These are phyloP conservation scores for Allium sativum DNA, from an alignment of 106 monocot genomes.

Conservation along the genomic window DNA sequence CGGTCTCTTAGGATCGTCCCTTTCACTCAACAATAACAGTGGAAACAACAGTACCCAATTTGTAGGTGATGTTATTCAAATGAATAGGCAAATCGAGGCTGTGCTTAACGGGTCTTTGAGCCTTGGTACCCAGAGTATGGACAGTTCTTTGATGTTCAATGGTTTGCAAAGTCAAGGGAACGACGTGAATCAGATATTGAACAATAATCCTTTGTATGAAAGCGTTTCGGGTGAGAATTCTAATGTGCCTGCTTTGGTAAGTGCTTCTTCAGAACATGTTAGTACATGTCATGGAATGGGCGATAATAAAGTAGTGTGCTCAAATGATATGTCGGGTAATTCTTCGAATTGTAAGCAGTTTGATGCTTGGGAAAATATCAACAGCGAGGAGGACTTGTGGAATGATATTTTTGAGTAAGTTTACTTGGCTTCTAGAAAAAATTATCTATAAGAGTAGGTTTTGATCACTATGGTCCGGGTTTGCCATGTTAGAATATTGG, in stretches of 20 bases:
- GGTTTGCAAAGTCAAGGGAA: background rate
- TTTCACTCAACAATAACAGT: background rate
- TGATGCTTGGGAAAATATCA: constrained; percentile 11
- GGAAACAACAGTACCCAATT: background rate
- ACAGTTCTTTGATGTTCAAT: background rate
- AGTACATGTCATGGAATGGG: constrained; percentile 3
- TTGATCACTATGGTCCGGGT: background rate
- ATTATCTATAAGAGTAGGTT: background rate
- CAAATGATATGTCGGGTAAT: background rate
- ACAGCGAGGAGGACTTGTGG: constrained; percentile 15
- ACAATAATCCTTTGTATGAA: background rate
- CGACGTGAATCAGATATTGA: background rate
- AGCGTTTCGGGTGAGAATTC: background rate
- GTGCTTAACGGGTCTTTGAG: constrained; percentile 4
- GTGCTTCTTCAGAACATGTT: constrained; percentile 5
- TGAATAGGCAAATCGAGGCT: constrained; percentile 13
- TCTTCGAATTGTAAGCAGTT: constrained; percentile 2
- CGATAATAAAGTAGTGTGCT: background rate
- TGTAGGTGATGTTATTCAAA: constrained; percentile 2
- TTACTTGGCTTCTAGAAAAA: background rate
- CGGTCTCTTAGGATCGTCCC: constrained; percentile 1
- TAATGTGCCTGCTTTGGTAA: constrained; percentile 2
- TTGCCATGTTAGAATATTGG: no score
- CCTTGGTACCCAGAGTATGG: background rate
- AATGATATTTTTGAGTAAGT: constrained; percentile 20